These are phyloP conservation scores for Lentinus brumalis DNA, from an alignment of 768 basidiomycete species.

Conservation along the genomic window DNA sequence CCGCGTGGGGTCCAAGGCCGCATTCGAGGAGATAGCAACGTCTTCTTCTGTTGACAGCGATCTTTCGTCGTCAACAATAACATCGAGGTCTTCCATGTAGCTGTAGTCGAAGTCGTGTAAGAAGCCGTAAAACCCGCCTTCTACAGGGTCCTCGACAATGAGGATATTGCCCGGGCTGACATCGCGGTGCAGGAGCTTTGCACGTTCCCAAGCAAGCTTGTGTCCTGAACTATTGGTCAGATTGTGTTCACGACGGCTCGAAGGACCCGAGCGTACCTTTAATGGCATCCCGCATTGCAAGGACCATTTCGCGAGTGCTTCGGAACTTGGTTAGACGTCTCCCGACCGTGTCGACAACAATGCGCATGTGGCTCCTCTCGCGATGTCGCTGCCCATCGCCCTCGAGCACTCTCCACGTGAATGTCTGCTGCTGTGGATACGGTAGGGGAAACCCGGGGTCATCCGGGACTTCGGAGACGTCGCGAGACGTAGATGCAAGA, in stretches of 20 bases:
- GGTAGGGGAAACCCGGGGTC: too few relatives aligned
- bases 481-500: too few relatives aligned
- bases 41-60: too few relatives aligned
- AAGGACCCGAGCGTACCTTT: too few relatives aligned
- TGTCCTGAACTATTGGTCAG: neutral
- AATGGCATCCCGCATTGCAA: constrained; percentile 11
- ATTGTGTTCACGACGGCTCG: too few relatives aligned
- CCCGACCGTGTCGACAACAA: constrained; percentile 13
- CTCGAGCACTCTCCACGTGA: neutral
- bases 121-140: constrained; percentile 1
- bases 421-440: constrained; percentile 4
- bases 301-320: constrained; percentile 4
- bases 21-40: too few relatives aligned
- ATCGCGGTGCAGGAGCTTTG: neutral
- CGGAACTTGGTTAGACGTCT: constrained; percentile 8
- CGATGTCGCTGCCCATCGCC: neutral
- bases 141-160: constrained; percentile 3
- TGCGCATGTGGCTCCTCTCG: constrained; percentile 17
- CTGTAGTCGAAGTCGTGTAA: constrained; percentile 9
- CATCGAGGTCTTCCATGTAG: neutral
- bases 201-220: neutral
- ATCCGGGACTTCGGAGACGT: too few relatives aligned
- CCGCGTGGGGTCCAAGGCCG: too few relatives aligned
- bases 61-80: too few relatives aligned
- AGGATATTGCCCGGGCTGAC: neutral